Evolutionary conservation across 2,329 filamentous ascomycete species (phyloP), one percentile per base, ranked within the genome.

Genomic region (Alternaria sp.): DNA sequence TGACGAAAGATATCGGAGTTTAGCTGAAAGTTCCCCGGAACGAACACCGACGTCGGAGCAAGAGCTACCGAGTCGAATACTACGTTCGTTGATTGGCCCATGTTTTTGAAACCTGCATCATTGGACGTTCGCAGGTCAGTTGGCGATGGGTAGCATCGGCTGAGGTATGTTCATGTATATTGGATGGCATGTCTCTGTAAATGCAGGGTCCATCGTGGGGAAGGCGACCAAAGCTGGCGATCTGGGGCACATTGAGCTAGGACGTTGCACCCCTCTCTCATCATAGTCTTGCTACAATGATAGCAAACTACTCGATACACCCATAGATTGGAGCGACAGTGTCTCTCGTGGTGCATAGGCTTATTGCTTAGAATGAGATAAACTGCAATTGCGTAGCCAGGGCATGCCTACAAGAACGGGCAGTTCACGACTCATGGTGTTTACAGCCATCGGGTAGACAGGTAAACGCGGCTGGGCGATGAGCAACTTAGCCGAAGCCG

Each of bases 11-110:
- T 46, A 24, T 51, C 46, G 46, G 53, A 43, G 44, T 59, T 49
- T 62, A 59, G 62, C 59, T 41, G 9, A 58, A 57, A 49, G 24
- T 44, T 47, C 32, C 12, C 57, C 53, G 56, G 53, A 43, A 52
- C 51, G 65, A 54, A 62, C 54, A 67, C 64, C 64, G 64, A 65
- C 55, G 57, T 67, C 64, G 64, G 64, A 65, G 57, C 46, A 63
- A 39, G 39, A 59, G 16, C 28, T n/a, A 51, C 62, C 64, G 62
- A 65, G 51, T 47, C 43, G 38, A 41, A 18, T 42, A 36, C 38
- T 46, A n/a, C 20, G 43, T 39, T 20, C 51, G 34, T 49, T 47
- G 38, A 63, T 63, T 65, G 63, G 63, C 24, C 38, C 34, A 34
- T 22, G 16, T 26, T 28, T 3, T 26, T 9, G 24, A 43, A 16